Conservation (phyloP, 129 eudicot species). For the Saposhnikovia divaricata region DNA sequence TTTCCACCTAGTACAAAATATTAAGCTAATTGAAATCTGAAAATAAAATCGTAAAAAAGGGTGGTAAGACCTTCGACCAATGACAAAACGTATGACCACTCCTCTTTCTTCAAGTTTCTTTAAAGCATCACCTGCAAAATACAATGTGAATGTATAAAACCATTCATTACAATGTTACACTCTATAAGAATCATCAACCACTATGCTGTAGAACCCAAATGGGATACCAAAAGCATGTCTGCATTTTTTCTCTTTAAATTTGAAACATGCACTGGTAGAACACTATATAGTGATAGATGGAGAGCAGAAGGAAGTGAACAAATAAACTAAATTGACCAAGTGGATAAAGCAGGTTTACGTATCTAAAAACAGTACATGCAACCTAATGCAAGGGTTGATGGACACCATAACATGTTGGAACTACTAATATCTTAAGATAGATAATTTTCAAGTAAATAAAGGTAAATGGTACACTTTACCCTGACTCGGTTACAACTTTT, state of each 20-base stretch:
- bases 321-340: background rate
- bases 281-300: background rate
- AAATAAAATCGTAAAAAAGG: background rate
- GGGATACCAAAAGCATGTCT: background rate
- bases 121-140: conserved; percentile 58
- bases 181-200: background rate
- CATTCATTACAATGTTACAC: background rate
- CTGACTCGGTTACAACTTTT: background rate
- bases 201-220: background rate
- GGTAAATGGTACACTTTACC: background rate
- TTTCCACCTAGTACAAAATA: background rate
- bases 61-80: conserved; percentile 77
- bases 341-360: background rate
- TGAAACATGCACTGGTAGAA: background rate
- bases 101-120: conserved; percentile 91
- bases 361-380: background rate
- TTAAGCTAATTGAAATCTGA: background rate
- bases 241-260: background rate
- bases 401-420: background rate
- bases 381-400: background rate
- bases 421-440: background rate
- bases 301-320: background rate
- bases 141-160: conserved; percentile 1
- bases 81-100: conserved; percentile 73
- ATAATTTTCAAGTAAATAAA: background rate